phyloP scores from a whole-genome alignment of 352 stramenopile genomes.

The Albugo laibachii region DNA sequence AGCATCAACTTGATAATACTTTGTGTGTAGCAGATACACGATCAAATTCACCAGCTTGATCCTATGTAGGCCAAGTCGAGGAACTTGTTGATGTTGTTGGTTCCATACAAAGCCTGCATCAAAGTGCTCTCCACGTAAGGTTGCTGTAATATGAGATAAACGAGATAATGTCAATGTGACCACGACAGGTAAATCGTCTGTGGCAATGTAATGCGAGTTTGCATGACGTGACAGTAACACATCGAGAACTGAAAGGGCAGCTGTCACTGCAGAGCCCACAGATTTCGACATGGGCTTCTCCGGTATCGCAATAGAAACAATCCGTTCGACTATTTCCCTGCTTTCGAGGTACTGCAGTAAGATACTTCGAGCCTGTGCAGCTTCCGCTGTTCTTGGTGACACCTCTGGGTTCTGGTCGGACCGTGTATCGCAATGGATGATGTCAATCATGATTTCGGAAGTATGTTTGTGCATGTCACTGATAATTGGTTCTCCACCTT shows the following conservation, averaged over 20 bases:
- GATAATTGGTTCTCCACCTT: conserved; percentile 16
- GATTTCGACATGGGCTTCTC: conserved; percentile 7
- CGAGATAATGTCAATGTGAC: not conserved
- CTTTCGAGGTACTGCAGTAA: conserved; percentile 66
- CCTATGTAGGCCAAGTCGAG: conserved; percentile 45
- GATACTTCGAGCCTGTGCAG: conserved; percentile 31
- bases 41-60: conserved; percentile 66
- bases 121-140: conserved; percentile 31
- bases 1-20: conserved; percentile 61
- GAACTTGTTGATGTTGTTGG: conserved; percentile 49
- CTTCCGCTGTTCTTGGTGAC: conserved; percentile 28
- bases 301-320: conserved; percentile 39
- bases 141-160: conserved; percentile 13
- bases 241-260: conserved; percentile 40
- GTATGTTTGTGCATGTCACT: conserved; percentile 74
- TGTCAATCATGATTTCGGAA: conserved; percentile 60
- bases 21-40: conserved; percentile 64
- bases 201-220: conserved; percentile 51
- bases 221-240: conserved; percentile 54
- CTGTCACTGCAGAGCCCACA: conserved; percentile 55
- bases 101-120: conserved; percentile 51
- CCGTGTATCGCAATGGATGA: conserved; percentile 68
- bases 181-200: conserved; percentile 31
- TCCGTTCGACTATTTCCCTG: conserved; percentile 41
- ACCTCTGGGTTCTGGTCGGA: conserved; percentile 46